Evolutionary conservation across 2,329 filamentous ascomycete genomes (phyloP), one percentile per base, ranked within the genome.

Genomic region (Phaeosphaeriaceae sp.): DNA sequence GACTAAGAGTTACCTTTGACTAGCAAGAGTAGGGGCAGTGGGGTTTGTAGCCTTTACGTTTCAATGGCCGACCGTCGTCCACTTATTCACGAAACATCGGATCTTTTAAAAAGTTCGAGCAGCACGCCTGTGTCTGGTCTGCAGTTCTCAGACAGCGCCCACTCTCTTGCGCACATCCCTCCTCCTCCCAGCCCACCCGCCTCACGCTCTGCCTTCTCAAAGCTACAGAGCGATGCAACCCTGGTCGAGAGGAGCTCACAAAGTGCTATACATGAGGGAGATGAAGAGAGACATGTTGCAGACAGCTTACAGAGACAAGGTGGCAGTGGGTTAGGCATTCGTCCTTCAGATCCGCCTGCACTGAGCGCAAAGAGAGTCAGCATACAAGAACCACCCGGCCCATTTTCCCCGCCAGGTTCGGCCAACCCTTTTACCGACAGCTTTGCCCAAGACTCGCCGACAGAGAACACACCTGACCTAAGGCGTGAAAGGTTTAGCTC

Each of bases 281-380:
- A 71, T 15, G 72, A 70, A 29, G 72, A 68, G 36, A 70, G 50
- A 16, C 54, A 70, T 44, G 60, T 67, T 18, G 59, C 60, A 32
- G 59, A 64, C 20, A 59, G 52, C 34, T 62, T 67, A 40, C 48
- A 48, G n/a, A 42, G 40, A 15, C 52, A 23, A 16, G 42, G 54
- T 17, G 59, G 60, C 15, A 54, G 46, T 36, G 74, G 74, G 11
- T 51, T 76, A 28, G 74, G 74, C 6, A 75, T 77, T 43, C 66
- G 59, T 30, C 49, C 51, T 44, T 13, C 50, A 48, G 53, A 40
- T 21, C 54, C 13, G 41, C 58, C 40, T 62, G 57, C 49, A 8
- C 53, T 52, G 36, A 42, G 45, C 7, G 47, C 46, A 17, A 29
- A 34, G 16, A 36, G 42, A 20, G 33, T 45, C 18, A 41, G 36